Base-by-base conservation (phyloP, 768 basidiomycete genomes). In the Austroboletus eburneus region DNA sequence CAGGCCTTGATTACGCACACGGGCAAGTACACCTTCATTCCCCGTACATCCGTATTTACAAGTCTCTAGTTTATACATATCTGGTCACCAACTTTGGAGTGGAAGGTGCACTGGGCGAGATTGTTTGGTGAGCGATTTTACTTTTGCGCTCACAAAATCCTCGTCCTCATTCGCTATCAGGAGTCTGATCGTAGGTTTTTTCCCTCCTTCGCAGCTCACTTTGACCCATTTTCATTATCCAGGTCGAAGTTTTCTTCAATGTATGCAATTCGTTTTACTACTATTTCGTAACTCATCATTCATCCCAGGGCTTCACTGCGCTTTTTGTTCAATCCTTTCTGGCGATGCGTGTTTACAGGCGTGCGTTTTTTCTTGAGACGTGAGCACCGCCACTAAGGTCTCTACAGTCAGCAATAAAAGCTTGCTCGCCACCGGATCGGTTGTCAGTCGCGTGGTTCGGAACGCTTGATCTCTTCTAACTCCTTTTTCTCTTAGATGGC, bases 281-380 rank as follows among this genome's bases (percentile, higher is more conserved):
- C 17, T 9, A 13, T 12, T 20, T 20, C n/a, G 16, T 9, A 4
- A 9, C 39, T 59, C 29, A 62, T 23, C 24, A 17, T 21, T 20
- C 14, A 3, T 16, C 4, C 10, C n/a, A 63, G 62, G 63, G 74
- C 20, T 59, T 80, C 27, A 81, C 78, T 4, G 78, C 73, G 2
- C 66, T 72, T n/a, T 62, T 81, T 23, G 81, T 81, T 2, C 81
- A 82, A 65, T 71, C 76, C 16, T 82, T 81, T 63, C 69, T 80
- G 45, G 64, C 74, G 0, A 67, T 73, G 55, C 75, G 80, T 0
- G 71, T 82, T 1, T 81, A 76, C 69, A 69, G 68, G 39, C 57
- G 76, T 77, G 56, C 41, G 75, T 63, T 33, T 10, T 23, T n/a
- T 27, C 12, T 27, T 5, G 27, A 5, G 7, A 27, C 5, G 12